Conservation (phyloP, 2,329 filamentous ascomycete species). For the Didymella keratinophila region DNA sequence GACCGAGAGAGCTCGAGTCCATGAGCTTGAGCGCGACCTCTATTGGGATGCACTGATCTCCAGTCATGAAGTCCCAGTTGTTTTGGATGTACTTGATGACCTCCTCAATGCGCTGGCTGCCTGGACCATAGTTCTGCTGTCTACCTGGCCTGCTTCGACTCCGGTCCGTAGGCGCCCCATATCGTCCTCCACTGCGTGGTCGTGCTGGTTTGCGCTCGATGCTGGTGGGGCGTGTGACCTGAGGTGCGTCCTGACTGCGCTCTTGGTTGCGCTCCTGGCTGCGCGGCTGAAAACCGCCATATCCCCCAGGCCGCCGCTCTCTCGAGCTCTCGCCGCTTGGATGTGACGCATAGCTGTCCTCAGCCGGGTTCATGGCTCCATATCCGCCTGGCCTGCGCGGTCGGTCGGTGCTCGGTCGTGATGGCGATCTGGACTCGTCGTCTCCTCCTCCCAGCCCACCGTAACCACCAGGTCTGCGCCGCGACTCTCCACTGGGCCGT, state of each 20-base stretch:
- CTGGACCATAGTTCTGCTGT: conserved; percentile 46
- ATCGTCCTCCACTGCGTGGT: conserved; percentile 48
- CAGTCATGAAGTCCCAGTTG: conserved; percentile 92
- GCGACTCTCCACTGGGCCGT: conserved; percentile 38
- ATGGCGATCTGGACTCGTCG: conserved; percentile 27
- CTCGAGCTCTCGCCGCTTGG: conserved; percentile 29
- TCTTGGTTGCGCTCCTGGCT: conserved; percentile 29
- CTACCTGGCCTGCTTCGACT: conserved; percentile 43
- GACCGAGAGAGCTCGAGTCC: conserved; percentile 90
- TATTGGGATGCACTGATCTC: conserved; percentile 87
- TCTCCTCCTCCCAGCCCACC: conserved; percentile 33
- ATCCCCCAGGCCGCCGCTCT: conserved; percentile 39
- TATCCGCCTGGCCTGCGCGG: conserved; percentile 40
- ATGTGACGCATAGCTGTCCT: conserved; percentile 32
- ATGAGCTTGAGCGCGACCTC: conserved; percentile 94
- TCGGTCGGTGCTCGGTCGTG: conserved; percentile 33
- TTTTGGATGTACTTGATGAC: conserved; percentile 83
- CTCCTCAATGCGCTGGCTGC: conserved; percentile 58
- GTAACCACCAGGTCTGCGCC: conserved; percentile 45
- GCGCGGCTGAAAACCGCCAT: conserved; percentile 39
- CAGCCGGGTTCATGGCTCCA: conserved; percentile 41
- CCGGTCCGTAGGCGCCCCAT: conserved; percentile 24
- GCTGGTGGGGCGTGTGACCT: conserved; percentile 48
- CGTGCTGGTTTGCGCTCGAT: conserved; percentile 54
- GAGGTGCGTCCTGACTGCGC: conserved; percentile 26